Percentiles rank a stretch among this genome's conserved stretches.
Evolutionary conservation across 2,329 filamentous ascomycete species (phyloP).

Genomic region (Colletotrichum melonis): DNA sequence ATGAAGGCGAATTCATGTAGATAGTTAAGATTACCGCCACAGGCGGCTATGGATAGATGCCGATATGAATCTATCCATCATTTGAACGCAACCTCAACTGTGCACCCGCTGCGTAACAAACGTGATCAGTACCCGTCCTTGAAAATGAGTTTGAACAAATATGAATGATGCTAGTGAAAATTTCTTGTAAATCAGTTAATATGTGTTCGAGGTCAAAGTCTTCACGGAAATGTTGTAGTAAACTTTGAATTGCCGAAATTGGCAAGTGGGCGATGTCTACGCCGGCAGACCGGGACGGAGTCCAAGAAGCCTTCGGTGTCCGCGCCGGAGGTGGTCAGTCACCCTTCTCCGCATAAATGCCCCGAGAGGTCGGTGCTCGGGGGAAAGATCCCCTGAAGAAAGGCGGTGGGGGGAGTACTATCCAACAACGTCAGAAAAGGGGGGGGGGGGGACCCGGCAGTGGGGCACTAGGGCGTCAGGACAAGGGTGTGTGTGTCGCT

Average conservation of each 20-base stretch:
- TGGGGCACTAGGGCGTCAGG: constrained; percentile 3
- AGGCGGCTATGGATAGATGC: constrained; percentile 55
- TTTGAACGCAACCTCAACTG: constrained; percentile 11
- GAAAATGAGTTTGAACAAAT: too few relatives aligned
- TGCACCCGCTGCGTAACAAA: background rate
- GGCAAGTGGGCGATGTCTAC: background rate
- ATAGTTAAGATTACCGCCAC: constrained; percentile 37
- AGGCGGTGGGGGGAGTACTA: background rate
- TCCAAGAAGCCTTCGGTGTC: background rate
- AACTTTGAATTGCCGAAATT: background rate
- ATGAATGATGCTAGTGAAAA: too few relatives aligned
- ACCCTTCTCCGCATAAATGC: background rate
- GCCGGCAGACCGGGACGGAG: background rate
- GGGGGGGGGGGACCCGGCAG: background rate
- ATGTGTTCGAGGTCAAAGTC: too few relatives aligned
- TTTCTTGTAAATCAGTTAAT: too few relatives aligned
- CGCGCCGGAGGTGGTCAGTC: background rate
- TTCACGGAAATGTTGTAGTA: too few relatives aligned
- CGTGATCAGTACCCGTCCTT: too few relatives aligned
- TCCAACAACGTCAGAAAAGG: constrained; percentile 21
- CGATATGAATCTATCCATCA: constrained; percentile 63
- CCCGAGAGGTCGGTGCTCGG: constrained; percentile 21
- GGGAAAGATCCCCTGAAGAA: constrained; percentile 26
- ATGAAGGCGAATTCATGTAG: constrained; percentile 35
- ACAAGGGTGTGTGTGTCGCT: constrained; percentile 12